phyloP scores from a whole-genome alignment of 306 rosid species.

The Cucumis melo region DNA sequence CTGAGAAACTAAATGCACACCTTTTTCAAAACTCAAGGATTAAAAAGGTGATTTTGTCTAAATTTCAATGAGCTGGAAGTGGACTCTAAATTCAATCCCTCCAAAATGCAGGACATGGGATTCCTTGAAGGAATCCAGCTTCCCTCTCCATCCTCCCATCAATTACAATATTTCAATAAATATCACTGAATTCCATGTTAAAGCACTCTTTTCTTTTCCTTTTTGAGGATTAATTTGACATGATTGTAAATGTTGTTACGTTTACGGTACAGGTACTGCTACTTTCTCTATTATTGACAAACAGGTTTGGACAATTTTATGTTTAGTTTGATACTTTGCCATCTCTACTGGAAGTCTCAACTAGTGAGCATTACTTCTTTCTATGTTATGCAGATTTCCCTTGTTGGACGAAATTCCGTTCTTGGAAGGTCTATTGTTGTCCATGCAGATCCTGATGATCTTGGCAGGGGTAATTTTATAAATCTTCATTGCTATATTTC shows the following conservation, averaged over 20 bases:
- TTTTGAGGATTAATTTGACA: not conserved
- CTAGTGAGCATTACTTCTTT: not conserved
- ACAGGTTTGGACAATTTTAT: conserved; percentile 36
- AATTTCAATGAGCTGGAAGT: too few relatives aligned
- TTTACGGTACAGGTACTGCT: conserved; percentile 49
- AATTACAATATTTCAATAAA: not conserved
- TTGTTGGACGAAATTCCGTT: conserved; percentile 57
- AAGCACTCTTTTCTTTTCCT: not conserved
- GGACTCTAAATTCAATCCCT: not conserved
- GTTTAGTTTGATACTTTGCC: not conserved
- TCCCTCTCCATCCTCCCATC: not conserved
- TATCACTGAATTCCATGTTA: too few relatives aligned
- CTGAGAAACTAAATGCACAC: too few relatives aligned
- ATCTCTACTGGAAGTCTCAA: not conserved
- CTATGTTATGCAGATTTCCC: conserved; percentile 55
- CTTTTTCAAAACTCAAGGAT: too few relatives aligned
- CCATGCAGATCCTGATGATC: conserved; percentile 89
- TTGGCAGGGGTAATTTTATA: conserved; percentile 61
- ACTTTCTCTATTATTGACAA: conserved; percentile 51
- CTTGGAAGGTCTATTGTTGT: conserved; percentile 98
- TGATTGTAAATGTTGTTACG: not conserved
- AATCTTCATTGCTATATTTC: not conserved
- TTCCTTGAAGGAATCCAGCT: not conserved
- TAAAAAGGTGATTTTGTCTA: too few relatives aligned
- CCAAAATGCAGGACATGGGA: not conserved